Percentiles rank a stretch among this genome's conserved stretches.
phyloP scores from a whole-genome alignment of 2,329 filamentous ascomycete species.

The Thelonectria discophora region DNA sequence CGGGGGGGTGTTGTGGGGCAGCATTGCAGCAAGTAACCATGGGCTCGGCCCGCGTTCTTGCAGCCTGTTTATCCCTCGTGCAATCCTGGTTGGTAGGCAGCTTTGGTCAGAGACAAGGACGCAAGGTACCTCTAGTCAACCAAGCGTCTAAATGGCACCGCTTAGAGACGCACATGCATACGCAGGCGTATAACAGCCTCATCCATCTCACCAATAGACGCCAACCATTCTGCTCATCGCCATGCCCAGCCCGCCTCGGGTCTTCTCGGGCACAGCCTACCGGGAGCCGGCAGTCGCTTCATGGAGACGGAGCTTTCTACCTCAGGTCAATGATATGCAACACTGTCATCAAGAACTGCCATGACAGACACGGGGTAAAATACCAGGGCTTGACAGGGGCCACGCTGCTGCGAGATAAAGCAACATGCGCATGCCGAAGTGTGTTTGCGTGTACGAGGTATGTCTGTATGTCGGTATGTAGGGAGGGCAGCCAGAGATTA shows the following conservation, averaged over 20 bases:
- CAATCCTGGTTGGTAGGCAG: background rate
- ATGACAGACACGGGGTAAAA: conserved; percentile 9
- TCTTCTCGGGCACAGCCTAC: conserved; percentile 36
- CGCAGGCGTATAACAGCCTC: conserved; percentile 27
- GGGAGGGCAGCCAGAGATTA: background rate
- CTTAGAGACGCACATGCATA: conserved; percentile 17
- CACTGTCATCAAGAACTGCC: conserved; percentile 2
- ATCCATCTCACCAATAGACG: conserved; percentile 13
- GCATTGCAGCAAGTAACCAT: conserved; percentile 18
- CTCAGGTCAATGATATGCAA: conserved; percentile 1
- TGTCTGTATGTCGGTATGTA: background rate
- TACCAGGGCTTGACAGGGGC: conserved; percentile 12
- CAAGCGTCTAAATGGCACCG: conserved; percentile 3
- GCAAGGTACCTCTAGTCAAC: background rate
- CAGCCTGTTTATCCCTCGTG: conserved; percentile 16
- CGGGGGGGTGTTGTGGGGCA: conserved; percentile 42
- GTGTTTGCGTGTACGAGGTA: background rate
- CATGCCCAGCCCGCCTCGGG: conserved; percentile 29
- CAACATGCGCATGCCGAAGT: background rate
- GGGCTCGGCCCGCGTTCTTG: conserved; percentile 29
- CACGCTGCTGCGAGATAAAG: background rate
- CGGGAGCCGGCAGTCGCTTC: conserved; percentile 26
- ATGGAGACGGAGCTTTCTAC: background rate
- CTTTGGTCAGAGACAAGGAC: conserved; percentile 1
- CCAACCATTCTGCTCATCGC: conserved; percentile 18